Evolutionary conservation across 2,329 filamentous ascomycete species (phyloP).

Genomic region (Fusarium gaditjirri): DNA sequence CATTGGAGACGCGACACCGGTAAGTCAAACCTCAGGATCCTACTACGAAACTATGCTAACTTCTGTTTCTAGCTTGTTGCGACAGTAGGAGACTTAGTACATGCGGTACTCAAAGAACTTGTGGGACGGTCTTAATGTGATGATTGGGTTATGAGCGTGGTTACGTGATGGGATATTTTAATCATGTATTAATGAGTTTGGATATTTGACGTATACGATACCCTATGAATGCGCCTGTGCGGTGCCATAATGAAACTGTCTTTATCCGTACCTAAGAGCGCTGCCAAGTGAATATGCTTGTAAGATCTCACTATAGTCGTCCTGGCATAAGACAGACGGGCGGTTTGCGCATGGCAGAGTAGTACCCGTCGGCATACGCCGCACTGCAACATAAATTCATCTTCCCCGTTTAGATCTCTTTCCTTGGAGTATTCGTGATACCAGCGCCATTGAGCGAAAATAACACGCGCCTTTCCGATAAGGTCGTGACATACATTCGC

Average conservation of each 20-base stretch:
- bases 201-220: conserved; percentile 7
- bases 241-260: background rate
- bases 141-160: background rate
- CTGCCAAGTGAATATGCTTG: background rate
- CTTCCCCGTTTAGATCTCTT: background rate
- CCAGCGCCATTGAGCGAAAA: background rate
- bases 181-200: conserved; percentile 8
- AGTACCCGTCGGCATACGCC: background rate
- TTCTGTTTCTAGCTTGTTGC: conserved; percentile 44
- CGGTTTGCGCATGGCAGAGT: background rate
- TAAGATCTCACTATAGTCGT: background rate
- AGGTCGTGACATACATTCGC: background rate
- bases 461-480: background rate
- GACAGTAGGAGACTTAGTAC: conserved; percentile 48
- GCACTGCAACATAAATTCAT: background rate
- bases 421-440: background rate
- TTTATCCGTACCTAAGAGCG: background rate
- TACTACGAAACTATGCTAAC: background rate
- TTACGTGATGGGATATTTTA: background rate
- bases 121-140: conserved; percentile 35
- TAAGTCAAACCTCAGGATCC: background rate
- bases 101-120: conserved; percentile 47
- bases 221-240: background rate
- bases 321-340: background rate
- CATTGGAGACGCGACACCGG: conserved; percentile 47